A percentile compares a stretch with the other conserved stretches of the same genome.
Evolutionary conservation across 805 yeast species (phyloP).

Genomic region (Candida railenensis): DNA sequence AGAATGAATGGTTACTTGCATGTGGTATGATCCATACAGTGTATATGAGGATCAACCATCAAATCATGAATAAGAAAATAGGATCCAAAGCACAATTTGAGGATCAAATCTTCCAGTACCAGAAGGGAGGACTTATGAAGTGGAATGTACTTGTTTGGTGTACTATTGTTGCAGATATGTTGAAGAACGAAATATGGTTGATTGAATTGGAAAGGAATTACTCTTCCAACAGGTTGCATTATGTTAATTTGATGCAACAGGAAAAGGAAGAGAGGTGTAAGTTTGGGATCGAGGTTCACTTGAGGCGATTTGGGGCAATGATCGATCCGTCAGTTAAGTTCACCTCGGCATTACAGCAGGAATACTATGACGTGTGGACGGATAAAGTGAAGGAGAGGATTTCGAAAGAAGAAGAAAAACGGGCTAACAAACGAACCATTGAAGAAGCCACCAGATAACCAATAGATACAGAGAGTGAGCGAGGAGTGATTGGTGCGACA

Average conservation of each 20-base stretch:
- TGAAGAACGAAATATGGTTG: conserved; percentile 63
- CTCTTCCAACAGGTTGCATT: conserved; percentile 18
- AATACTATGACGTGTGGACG: conserved; percentile 36
- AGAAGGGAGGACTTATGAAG: conserved; percentile 51
- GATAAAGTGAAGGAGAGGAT: conserved; percentile 8
- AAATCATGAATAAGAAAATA: conserved; percentile 41
- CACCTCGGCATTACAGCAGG: conserved; percentile 26
- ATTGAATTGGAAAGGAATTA: conserved; percentile 49
- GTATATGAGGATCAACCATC: conserved; percentile 52
- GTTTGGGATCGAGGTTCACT: conserved; percentile 31
- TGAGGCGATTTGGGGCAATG: conserved; percentile 36
- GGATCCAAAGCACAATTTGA: conserved; percentile 50
- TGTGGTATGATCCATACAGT: conserved; percentile 67
- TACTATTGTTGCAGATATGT: conserved; percentile 50
- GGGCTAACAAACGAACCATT: conserved; percentile 7
- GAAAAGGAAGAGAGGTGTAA: conserved; percentile 27
- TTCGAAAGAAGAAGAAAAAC: conserved; percentile 6
- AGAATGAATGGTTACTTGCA: conserved; percentile 66
- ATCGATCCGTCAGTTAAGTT: conserved; percentile 28
- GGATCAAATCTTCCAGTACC: conserved; percentile 50
- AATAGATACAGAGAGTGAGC: too few species aligned
- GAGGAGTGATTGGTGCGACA: too few species aligned
- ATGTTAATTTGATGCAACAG: conserved; percentile 2
- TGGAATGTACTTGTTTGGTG: conserved; percentile 54
- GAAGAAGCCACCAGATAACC: background rate